phyloP scores from a whole-genome alignment of 108 stramenopile species.

The Skeletonema marinoi region DNA sequence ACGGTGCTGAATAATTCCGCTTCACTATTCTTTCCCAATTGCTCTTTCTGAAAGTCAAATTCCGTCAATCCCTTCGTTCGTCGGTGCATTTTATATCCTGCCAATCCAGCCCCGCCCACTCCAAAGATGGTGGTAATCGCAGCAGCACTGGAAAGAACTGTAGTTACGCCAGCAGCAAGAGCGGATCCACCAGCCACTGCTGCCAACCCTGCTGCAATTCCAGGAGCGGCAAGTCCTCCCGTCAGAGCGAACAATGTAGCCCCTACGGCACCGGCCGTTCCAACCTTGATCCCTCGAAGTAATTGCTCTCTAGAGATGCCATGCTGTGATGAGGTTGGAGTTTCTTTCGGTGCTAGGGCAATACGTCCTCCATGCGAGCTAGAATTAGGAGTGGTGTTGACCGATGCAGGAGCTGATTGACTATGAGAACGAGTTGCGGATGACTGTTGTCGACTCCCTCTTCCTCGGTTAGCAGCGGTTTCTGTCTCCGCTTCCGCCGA shows the following conservation, averaged over 20 bases:
- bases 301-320: slow-evolving; percentile 61
- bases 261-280: slow-evolving; percentile 68
- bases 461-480: not conserved
- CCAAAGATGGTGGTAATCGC: slow-evolving; percentile 87
- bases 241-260: slow-evolving; percentile 77
- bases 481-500: slow-evolving; percentile 5
- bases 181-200: slow-evolving; percentile 75
- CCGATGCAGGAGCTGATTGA: not conserved
- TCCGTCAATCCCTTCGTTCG: slow-evolving; percentile 83
- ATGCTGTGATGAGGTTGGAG: slow-evolving; percentile 33
- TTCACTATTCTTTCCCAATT: slow-evolving; percentile 42
- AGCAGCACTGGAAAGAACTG: slow-evolving; percentile 71
- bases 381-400: slow-evolving; percentile 18
- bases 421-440: not conserved
- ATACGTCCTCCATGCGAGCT: slow-evolving; percentile 37
- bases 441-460: not conserved
- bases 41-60: slow-evolving; percentile 74
- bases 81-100: slow-evolving; percentile 84
- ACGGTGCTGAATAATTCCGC: slow-evolving; percentile 79
- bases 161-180: slow-evolving; percentile 71
- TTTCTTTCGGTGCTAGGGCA: slow-evolving; percentile 40
- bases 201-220: slow-evolving; percentile 78
- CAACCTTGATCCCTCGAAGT: slow-evolving; percentile 75
- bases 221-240: slow-evolving; percentile 79
- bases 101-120: slow-evolving; percentile 84